Evolutionary conservation across 495 filamentous ascomycete genomes (phyloP).

Genomic region (Penicillium turbatum): DNA sequence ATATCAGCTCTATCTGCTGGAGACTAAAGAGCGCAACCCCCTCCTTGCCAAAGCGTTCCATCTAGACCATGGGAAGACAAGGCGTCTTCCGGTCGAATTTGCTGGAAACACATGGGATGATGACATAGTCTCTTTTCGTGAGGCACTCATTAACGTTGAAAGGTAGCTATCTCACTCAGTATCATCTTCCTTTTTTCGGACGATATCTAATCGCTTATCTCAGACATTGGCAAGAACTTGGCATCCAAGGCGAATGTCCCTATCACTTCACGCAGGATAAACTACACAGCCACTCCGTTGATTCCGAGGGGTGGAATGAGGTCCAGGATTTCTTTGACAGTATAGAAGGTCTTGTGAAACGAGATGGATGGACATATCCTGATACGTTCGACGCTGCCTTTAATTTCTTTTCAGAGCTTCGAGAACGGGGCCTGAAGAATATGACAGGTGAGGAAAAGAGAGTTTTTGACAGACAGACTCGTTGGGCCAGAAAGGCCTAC

Average conservation of each 20-base stretch:
- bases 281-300: slow-evolving; percentile 20
- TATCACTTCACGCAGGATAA: slow-evolving; percentile 32
- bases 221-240: slow-evolving; percentile 28
- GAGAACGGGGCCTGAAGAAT: slow-evolving; percentile 14
- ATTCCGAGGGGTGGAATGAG: slow-evolving; percentile 37
- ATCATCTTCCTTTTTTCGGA: not conserved
- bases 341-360: slow-evolving; percentile 28
- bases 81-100: slow-evolving; percentile 24
- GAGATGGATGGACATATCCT: slow-evolving; percentile 36
- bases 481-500: slow-evolving; percentile 11
- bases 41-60: slow-evolving; percentile 20
- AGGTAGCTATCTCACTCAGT: slow-evolving; percentile 12
- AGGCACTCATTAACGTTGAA: slow-evolving; percentile 28
- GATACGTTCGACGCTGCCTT: slow-evolving; percentile 28
- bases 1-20: slow-evolving; percentile 26
- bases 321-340: slow-evolving; percentile 34
- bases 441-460: slow-evolving; percentile 20
- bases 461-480: slow-evolving; percentile 20
- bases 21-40: slow-evolving; percentile 20
- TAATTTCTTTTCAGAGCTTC: slow-evolving; percentile 23
- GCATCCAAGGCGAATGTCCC: slow-evolving; percentile 24
- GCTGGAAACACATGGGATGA: slow-evolving; percentile 34
- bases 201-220: slow-evolving; percentile 5
- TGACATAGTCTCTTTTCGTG: slow-evolving; percentile 31
- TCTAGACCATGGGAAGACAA: slow-evolving; percentile 27